phyloP scores from a whole-genome alignment of 768 basidiomycete genomes.

The Mycena leptocephala region DNA sequence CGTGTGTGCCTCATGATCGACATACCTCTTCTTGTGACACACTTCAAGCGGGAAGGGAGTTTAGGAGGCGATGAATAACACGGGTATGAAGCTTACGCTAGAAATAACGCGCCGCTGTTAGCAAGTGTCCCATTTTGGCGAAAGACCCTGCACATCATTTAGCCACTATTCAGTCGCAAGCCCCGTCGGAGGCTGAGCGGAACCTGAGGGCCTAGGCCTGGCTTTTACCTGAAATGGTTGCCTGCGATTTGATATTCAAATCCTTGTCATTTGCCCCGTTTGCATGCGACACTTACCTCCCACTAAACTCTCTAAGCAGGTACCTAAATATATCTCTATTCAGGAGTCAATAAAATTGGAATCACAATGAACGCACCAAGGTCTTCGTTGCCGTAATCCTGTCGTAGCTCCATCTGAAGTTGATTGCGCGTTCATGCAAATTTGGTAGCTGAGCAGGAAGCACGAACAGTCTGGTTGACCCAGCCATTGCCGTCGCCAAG shows the following conservation, averaged over 20 bases:
- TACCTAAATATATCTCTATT: too few relatives aligned
- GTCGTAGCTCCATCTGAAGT: constrained; percentile 74
- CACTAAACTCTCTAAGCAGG: constrained; percentile 71
- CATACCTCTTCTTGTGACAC: constrained; percentile 60
- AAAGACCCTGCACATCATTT: constrained; percentile 51
- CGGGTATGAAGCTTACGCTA: constrained; percentile 53
- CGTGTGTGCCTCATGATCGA: background rate
- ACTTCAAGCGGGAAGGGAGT: constrained; percentile 41
- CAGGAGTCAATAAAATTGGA: too few relatives aligned
- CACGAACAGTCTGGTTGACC: constrained; percentile 53
- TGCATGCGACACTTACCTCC: background rate
- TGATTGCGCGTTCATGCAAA: background rate
- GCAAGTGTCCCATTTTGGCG: constrained; percentile 60
- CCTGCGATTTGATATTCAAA: constrained; percentile 39
- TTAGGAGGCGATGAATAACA: background rate
- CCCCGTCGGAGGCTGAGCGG: too few relatives aligned
- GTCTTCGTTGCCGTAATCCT: constrained; percentile 76
- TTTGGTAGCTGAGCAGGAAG: constrained; percentile 26
- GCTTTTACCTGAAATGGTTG: constrained; percentile 33
- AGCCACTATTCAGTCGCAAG: background rate
- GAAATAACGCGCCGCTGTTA: constrained; percentile 55
- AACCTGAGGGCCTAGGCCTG: background rate
- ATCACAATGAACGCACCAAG: too few relatives aligned
- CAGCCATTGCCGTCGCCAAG: constrained; percentile 81
- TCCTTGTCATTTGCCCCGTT: background rate